Conservation (phyloP, 1,284 basidiomycete species). For the Cutaneotrichosporon cutaneum region DNA sequence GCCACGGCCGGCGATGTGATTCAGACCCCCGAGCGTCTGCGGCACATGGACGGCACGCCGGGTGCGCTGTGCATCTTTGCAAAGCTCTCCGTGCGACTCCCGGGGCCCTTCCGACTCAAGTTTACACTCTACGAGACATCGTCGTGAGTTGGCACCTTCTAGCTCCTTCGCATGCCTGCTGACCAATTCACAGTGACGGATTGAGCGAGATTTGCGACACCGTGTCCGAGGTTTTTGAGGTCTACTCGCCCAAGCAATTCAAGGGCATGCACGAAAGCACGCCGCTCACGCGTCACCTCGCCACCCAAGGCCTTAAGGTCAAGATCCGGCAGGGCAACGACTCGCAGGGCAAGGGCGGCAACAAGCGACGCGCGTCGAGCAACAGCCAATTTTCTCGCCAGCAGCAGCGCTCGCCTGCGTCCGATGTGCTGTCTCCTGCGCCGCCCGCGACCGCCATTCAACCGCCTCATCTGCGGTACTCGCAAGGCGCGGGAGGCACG, state of each 20-base stretch:
- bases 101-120: constrained; percentile 50
- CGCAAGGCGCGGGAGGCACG: background rate
- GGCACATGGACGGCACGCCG: constrained; percentile 41
- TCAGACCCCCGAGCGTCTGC: constrained; percentile 51
- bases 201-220: constrained; percentile 40
- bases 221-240: constrained; percentile 51
- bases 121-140: constrained; percentile 51
- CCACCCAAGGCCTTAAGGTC: constrained; percentile 53
- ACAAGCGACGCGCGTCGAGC: constrained; percentile 12
- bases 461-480: constrained; percentile 7
- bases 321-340: constrained; percentile 50
- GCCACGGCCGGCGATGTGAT: constrained; percentile 52
- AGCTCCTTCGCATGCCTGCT: background rate
- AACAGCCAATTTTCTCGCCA: constrained; percentile 2
- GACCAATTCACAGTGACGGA: constrained; percentile 28
- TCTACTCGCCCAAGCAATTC: constrained; percentile 54
- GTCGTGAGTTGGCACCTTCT: constrained; percentile 34
- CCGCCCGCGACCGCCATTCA: background rate
- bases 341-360: constrained; percentile 34
- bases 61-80: constrained; percentile 52
- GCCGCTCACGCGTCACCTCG: constrained; percentile 50
- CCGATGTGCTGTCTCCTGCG: constrained; percentile 5
- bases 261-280: constrained; percentile 54
- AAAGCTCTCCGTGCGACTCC: constrained; percentile 51
- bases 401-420: constrained; percentile 2